These are phyloP conservation scores for Vigna reflexopilosa DNA, from an alignment of 306 rosid species.

Conservation along the genomic window DNA sequence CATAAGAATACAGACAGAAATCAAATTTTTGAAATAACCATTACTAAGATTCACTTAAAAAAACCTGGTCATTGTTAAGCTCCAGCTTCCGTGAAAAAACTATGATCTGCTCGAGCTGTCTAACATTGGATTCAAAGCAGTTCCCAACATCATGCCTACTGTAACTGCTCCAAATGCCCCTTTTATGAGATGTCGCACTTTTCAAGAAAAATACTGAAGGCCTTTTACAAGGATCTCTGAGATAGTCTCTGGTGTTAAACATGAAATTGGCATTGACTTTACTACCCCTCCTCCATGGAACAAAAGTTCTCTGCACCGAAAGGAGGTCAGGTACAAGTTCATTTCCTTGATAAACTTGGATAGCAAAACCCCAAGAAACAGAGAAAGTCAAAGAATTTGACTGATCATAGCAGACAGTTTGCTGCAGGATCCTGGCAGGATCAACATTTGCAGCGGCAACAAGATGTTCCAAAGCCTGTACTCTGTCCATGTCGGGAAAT, in stretches of 20 bases:
- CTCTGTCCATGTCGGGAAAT: conserved; percentile 69
- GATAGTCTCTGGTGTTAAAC: conserved; percentile 71
- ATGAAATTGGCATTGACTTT: conserved; percentile 59
- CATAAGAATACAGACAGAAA: conserved; percentile 35
- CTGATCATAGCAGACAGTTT: conserved; percentile 80
- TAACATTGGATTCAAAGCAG: conserved; percentile 54
- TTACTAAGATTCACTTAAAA: neutral
- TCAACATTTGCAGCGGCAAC: conserved; percentile 73
- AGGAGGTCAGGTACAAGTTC: conserved; percentile 78
- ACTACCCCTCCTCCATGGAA: conserved; percentile 77
- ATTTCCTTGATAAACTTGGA: conserved; percentile 77
- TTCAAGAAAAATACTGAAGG: conserved; percentile 66
- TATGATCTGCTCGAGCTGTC: conserved; percentile 55
- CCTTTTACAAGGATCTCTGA: conserved; percentile 76
- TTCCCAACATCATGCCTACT: conserved; percentile 52
- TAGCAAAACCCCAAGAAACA: conserved; percentile 82
- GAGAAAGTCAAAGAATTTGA: conserved; percentile 72
- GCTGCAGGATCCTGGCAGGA: conserved; percentile 82
- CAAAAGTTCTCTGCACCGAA: conserved; percentile 68
- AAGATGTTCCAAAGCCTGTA: conserved; percentile 74
- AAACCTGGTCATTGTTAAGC: conserved; percentile 71
- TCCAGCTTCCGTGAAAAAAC: conserved; percentile 72
- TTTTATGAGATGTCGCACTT: conserved; percentile 51
- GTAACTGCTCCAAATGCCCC: conserved; percentile 66
- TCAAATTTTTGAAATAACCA: conserved; percentile 8